phyloP scores from a whole-genome alignment of 306 rosid species.

The Acacia crassicarpa region DNA sequence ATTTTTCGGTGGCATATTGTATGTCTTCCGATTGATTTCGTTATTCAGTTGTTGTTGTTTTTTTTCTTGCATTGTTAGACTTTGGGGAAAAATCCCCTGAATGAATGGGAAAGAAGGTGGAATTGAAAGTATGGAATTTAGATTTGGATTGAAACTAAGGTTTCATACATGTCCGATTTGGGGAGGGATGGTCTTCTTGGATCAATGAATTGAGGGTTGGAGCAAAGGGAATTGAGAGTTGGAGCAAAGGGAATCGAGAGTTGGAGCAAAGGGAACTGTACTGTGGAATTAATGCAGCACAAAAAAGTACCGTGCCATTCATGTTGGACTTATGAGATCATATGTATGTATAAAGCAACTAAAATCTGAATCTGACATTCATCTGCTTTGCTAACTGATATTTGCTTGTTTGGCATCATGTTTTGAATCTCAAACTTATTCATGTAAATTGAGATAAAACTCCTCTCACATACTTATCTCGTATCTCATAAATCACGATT shows the following conservation, averaged over 20 bases:
- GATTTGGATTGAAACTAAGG: not conserved
- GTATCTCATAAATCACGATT: too few relatives aligned
- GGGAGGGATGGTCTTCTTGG: not conserved
- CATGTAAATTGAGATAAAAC: too few relatives aligned
- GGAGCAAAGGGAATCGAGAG: conserved; percentile 4
- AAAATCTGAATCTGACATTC: not conserved
- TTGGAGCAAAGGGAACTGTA: not conserved
- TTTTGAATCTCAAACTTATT: too few relatives aligned
- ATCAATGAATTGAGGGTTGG: not conserved
- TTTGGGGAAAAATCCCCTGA: not conserved
- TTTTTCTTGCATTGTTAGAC: too few relatives aligned
- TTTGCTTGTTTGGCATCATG: too few relatives aligned
- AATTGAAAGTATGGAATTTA: conserved; percentile 1
- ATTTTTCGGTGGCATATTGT: not conserved
- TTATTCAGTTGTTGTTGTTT: not conserved
- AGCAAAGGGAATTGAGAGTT: not conserved
- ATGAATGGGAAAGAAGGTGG: conserved; percentile 1
- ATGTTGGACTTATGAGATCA: not conserved
- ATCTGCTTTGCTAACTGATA: not conserved
- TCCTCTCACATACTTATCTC: too few relatives aligned
- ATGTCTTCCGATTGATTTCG: conserved; percentile 4
- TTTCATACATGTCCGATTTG: not conserved
- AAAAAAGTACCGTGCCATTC: not conserved
- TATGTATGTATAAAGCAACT: not conserved
- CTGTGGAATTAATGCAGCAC: not conserved